These are phyloP conservation scores for Dispira parvispora DNA, from an alignment of 192 early-diverging fungal genomes.

Conservation along the genomic window DNA sequence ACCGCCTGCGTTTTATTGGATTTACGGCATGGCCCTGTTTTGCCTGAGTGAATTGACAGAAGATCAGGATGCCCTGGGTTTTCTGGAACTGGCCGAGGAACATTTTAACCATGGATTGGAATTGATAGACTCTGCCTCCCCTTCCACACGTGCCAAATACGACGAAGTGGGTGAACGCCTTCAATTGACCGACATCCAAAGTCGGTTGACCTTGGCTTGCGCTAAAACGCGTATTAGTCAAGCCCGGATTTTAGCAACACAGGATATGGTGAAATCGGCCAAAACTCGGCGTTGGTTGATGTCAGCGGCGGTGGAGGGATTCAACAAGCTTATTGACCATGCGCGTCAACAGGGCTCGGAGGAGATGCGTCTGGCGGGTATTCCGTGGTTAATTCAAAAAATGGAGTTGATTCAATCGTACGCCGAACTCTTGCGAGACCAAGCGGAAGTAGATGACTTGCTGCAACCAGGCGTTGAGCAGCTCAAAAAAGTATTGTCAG, in stretches of 20 bases:
- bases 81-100: slow-evolving; percentile 18
- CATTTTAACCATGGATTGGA: slow-evolving; percentile 21
- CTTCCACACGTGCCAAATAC: not conserved
- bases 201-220: not conserved
- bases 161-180: not conserved
- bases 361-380: no score
- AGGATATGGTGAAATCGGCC: not conserved
- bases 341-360: not conserved
- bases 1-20: slow-evolving; percentile 30
- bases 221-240: slow-evolving; percentile 9
- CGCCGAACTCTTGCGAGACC: no score
- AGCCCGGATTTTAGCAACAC: not conserved
- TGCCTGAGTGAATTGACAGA: slow-evolving; percentile 23
- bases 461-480: no score
- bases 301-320: not conserved
- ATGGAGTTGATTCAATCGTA: not conserved
- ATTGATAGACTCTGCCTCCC: not conserved
- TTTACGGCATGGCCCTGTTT: slow-evolving; percentile 35
- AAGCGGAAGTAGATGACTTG: no score
- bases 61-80: slow-evolving; percentile 13
- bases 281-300: not conserved
- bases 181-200: not conserved
- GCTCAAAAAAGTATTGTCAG: no score
- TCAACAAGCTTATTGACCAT: not conserved
- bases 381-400: slow-evolving; percentile 1